Evolutionary conservation across 2,329 filamentous ascomycete genomes (phyloP), one percentile per base, ranked within the genome.

Genomic region (Alternaria tenuissima): DNA sequence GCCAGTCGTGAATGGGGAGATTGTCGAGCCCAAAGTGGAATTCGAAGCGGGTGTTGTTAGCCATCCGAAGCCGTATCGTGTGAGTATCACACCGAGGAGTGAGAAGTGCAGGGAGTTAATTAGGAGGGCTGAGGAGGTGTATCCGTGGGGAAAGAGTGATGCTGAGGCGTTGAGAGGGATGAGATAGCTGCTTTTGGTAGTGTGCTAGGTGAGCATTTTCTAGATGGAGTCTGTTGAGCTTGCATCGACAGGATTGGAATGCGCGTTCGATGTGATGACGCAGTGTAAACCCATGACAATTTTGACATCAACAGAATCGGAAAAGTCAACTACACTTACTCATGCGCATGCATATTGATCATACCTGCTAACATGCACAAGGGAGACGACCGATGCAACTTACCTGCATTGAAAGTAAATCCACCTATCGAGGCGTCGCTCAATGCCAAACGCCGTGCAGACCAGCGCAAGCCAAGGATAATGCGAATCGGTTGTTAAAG

Each of bases 61-160:
- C 55, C 80, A 82, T 61, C 80, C 81, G 0, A 65, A 71, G 1
- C 76, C 77, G 7, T 83, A 76, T 58, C 55, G 68, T 22, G 59
- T 71, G 14, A 63, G 52, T 7, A 76, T 82, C 18, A 74, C 58
- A 42, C 77, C 79, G 16, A 76, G 80, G 34, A 76, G 65, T 24
- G 66, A 71, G 49, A 58, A 55, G 54, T 76, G 79, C 59, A 72
- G 65, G 57, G 51, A 67, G 24, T 55, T 81, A 60, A 75, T 82
- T 18, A 62, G 63, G 41, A 53, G 67, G 18, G 63, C 77, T 8
- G 78, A 80, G 64, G 34, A 71, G 32, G 60, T 75, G 26, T 75
- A 79, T 66, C 79, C 80, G 2, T 81, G 78, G 74, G 72, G 78
- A 43, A 64, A 76, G 49, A 81, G 79, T 49, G 78, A 82, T 70